Conservation (phyloP, 208 protist genomes). For the Plasmodiophora brassicae region DNA sequence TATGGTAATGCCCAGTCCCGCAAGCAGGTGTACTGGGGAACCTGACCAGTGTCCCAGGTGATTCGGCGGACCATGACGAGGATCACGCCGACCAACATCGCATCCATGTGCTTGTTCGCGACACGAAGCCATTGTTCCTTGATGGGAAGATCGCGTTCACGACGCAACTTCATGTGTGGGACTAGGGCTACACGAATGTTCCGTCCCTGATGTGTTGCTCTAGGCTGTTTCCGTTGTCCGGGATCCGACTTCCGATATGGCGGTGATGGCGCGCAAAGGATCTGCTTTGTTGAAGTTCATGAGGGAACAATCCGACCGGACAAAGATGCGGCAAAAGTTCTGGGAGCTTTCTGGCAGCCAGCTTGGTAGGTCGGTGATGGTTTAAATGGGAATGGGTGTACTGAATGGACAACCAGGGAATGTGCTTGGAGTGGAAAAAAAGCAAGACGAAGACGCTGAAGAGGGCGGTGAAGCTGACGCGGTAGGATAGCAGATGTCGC, state of each 20-base stretch:
- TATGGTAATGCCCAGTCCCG: neutral
- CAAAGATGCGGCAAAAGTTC: conserved; percentile 40
- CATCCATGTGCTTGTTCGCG: conserved; percentile 70
- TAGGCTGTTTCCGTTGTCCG: conserved; percentile 61
- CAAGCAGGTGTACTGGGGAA: neutral
- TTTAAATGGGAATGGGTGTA: conserved; percentile 49
- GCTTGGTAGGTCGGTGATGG: too few species aligned
- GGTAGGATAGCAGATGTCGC: neutral
- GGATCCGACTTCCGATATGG: conserved; percentile 77
- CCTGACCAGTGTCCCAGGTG: neutral
- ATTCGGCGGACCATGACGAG: neutral
- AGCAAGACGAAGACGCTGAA: conserved; percentile 40
- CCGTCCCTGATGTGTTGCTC: conserved; percentile 40
- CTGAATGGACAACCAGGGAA: conserved; percentile 49
- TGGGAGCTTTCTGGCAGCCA: conserved; percentile 40
- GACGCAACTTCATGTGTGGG: conserved; percentile 54
- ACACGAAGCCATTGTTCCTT: conserved; percentile 77
- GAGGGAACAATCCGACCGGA: conserved; percentile 57
- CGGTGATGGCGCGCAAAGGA: conserved; percentile 69
- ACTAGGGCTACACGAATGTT: neutral
- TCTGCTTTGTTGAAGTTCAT: conserved; percentile 63
- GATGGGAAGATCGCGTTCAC: conserved; percentile 66
- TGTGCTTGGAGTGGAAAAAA: conserved; percentile 43
- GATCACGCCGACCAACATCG: conserved; percentile 43
- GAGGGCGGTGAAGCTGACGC: neutral